Conservation (phyloP, 805 yeast genomes). For the Yarrowia deformans region DNA sequence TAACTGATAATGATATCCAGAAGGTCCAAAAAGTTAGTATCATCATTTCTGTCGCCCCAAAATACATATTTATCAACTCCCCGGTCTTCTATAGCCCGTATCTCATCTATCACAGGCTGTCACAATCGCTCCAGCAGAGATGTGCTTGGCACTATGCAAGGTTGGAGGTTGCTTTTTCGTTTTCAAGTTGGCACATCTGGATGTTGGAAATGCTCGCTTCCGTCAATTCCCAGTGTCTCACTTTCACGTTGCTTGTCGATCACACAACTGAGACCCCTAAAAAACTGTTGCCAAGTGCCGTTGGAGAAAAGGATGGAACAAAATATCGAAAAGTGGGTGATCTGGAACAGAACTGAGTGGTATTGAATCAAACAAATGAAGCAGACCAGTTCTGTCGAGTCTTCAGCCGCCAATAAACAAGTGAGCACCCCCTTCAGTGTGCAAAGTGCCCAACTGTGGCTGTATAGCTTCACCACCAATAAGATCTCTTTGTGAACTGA, state of each 20-base stretch:
- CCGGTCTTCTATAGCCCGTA: not conserved
- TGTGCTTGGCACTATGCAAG: not conserved
- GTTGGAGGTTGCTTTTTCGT: not conserved
- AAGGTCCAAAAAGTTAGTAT: not conserved
- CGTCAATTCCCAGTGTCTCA: slow-evolving; percentile 7
- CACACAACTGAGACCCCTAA: not conserved
- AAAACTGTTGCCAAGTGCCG: slow-evolving; percentile 29
- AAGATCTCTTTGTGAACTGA: too few species aligned
- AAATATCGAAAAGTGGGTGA: not conserved
- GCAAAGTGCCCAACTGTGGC: too few species aligned
- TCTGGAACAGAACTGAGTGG: too few species aligned
- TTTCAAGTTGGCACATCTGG: not conserved
- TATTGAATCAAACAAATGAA: too few species aligned
- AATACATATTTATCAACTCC: not conserved
- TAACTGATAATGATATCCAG: not conserved
- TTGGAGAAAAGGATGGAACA: not conserved
- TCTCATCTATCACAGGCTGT: not conserved
- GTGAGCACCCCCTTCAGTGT: too few species aligned
- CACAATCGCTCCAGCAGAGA: not conserved
- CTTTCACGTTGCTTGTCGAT: slow-evolving; percentile 7
- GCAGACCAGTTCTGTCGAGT: too few species aligned
- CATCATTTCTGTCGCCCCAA: not conserved
- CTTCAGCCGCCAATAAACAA: too few species aligned
- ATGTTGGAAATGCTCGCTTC: not conserved
- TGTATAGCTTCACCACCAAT: too few species aligned